These are phyloP conservation scores for Williopsis jadinii DNA, from an alignment of 1,139 yeast species.

Conservation along the genomic window DNA sequence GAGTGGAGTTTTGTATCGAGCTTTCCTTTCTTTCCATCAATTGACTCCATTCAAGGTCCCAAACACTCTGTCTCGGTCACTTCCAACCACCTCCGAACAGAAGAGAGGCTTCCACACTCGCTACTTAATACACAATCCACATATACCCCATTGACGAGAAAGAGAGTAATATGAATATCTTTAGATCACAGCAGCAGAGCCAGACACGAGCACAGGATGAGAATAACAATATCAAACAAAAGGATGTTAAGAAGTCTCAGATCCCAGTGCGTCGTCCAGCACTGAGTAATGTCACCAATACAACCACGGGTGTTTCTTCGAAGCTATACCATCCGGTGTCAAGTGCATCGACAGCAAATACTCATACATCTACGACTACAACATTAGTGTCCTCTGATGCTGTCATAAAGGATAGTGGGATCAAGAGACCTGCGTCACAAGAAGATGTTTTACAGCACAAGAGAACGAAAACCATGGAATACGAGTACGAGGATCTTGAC, in stretches of 20 bases:
- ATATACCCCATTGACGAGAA: too few relatives aligned
- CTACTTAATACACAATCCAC: too few relatives aligned
- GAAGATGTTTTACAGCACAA: slow-evolving; percentile 8
- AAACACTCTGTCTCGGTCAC: too few relatives aligned
- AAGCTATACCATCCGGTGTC: too few relatives aligned
- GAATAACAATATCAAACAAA: slow-evolving; percentile 7
- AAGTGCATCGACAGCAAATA: background rate
- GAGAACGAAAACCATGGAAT: slow-evolving; percentile 23
- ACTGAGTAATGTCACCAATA: slow-evolving; percentile 22
- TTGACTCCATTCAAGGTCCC: too few relatives aligned
- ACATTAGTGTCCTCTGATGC: background rate
- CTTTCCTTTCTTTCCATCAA: too few relatives aligned
- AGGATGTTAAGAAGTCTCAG: slow-evolving; percentile 15
- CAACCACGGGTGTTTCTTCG: slow-evolving; percentile 6
- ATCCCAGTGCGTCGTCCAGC: slow-evolving; percentile 22
- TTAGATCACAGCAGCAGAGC: slow-evolving; percentile 1
- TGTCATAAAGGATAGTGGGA: slow-evolving; percentile 4
- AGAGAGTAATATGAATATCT: slow-evolving; percentile 9
- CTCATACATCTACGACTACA: background rate
- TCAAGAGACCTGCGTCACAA: slow-evolving; percentile 11
- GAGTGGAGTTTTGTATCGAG: too few relatives aligned
- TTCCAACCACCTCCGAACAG: too few relatives aligned
- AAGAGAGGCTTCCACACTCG: too few relatives aligned
- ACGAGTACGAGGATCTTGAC: slow-evolving; percentile 87
- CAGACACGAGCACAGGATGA: slow-evolving; percentile 13